phyloP scores from a whole-genome alignment of 108 stramenopile genomes.

The Discostella stelligeroides region DNA sequence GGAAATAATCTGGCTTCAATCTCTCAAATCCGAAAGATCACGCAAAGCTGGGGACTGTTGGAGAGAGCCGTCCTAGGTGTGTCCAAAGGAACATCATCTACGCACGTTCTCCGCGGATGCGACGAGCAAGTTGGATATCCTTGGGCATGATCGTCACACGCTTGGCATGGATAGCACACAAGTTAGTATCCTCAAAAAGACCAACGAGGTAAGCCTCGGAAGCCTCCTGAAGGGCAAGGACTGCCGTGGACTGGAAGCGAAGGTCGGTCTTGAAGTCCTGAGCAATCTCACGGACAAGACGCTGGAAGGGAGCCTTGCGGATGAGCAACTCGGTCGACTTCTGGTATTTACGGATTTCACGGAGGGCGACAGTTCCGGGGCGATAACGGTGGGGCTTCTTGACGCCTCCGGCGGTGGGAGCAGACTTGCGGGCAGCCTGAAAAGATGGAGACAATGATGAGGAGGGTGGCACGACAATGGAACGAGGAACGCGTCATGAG shows the following conservation, averaged over 20 bases:
- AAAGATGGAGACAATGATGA: slow-evolving; percentile 64
- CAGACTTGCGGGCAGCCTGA: slow-evolving; percentile 93
- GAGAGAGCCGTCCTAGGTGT: background rate
- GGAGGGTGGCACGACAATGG: background rate
- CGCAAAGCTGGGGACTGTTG: too few species aligned
- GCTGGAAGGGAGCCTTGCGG: slow-evolving; percentile 84
- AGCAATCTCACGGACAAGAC: slow-evolving; percentile 96
- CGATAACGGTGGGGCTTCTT: slow-evolving; percentile 94
- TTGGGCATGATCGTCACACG: slow-evolving; percentile 99
- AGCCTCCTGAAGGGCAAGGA: slow-evolving; percentile 94
- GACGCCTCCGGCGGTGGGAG: slow-evolving; percentile 88
- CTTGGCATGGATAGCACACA: slow-evolving; percentile 97
- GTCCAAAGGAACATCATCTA: slow-evolving; percentile 18
- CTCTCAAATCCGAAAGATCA: background rate
- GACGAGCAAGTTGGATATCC: slow-evolving; percentile 87
- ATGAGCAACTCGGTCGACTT: slow-evolving; percentile 84
- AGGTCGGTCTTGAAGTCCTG: slow-evolving; percentile 97
- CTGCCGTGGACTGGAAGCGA: slow-evolving; percentile 96
- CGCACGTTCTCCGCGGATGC: slow-evolving; percentile 58
- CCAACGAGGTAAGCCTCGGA: slow-evolving; percentile 95
- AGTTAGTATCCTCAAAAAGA: slow-evolving; percentile 97
- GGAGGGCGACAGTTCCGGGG: slow-evolving; percentile 97
- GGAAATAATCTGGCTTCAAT: background rate
- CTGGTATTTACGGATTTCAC: slow-evolving; percentile 91
- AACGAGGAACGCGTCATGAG: background rate